These are phyloP conservation scores for Microsporum audouinii DNA, from an alignment of 2,329 filamentous ascomycete genomes.

Conservation along the genomic window DNA sequence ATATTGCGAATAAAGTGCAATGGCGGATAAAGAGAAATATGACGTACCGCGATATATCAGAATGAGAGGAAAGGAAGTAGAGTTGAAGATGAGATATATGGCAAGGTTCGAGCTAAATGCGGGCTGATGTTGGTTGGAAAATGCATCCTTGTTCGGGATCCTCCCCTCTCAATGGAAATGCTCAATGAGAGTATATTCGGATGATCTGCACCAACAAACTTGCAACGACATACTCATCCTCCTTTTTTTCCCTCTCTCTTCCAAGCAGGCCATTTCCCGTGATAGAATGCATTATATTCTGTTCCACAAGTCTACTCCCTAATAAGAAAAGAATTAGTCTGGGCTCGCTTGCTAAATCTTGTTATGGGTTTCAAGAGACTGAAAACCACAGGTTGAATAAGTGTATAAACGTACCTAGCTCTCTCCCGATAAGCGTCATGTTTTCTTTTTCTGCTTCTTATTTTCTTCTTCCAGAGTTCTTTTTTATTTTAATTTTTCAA, in stretches of 20 bases:
- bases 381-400: not conserved
- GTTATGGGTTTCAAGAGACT: not conserved
- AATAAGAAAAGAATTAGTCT: not conserved
- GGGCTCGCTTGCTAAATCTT: not conserved
- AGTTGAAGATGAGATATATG: not conserved
- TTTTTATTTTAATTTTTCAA: not conserved
- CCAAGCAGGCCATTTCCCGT: not conserved
- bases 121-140: slow-evolving; percentile 1
- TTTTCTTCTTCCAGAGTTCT: not conserved
- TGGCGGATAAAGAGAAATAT: not conserved
- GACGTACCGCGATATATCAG: not conserved
- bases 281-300: not conserved
- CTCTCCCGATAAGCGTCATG: not conserved
- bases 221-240: not conserved
- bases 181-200: not conserved
- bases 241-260: not conserved
- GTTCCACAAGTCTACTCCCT: not conserved
- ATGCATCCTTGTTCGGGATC: not conserved
- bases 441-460: not conserved
- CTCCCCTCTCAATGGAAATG: slow-evolving; percentile 1
- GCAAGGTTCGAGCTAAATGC: not conserved
- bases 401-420: not conserved
- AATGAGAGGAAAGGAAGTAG: not conserved
- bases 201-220: slow-evolving; percentile 1
- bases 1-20: not conserved